A percentile compares a stretch with the other conserved stretches of the same genome.
phyloP scores from a whole-genome alignment of 306 rosid species.

The Psophocarpus tetragonolobus region DNA sequence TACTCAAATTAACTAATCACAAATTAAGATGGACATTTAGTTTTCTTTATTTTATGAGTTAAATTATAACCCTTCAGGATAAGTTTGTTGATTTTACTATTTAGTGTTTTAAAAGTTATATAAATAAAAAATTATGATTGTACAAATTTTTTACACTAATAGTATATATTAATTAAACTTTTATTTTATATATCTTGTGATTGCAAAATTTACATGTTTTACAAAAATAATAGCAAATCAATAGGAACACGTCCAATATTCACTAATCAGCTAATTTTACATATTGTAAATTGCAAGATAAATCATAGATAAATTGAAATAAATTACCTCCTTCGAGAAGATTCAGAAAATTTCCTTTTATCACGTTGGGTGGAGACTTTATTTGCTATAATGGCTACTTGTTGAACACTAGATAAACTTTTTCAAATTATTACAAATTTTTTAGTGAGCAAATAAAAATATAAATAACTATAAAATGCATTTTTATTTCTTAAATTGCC shows the following conservation, averaged over 20 bases:
- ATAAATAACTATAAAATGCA: not conserved
- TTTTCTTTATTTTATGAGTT: no score
- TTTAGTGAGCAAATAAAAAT: not conserved
- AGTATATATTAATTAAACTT: no score
- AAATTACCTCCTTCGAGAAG: conserved; percentile 19
- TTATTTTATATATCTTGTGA: no score
- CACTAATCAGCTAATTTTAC: not conserved
- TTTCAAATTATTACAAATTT: not conserved
- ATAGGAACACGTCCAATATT: not conserved
- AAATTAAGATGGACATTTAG: not conserved
- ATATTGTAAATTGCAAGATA: not conserved
- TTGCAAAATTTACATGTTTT: no score
- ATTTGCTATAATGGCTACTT: not conserved
- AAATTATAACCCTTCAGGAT: no score
- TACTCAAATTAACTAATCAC: not conserved
- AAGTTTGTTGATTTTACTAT: no score
- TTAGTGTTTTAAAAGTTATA: no score
- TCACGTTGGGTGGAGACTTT: not conserved
- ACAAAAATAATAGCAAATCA: not conserved
- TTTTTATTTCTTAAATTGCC: not conserved
- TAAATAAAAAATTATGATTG: no score
- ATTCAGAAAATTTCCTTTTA: not conserved
- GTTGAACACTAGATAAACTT: not conserved
- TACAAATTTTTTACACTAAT: no score
- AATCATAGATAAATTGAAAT: not conserved